Percentiles rank a stretch among this genome's conserved stretches.
phyloP scores from a whole-genome alignment of 306 rosid species.

The Pterocarpus santalinus region DNA sequence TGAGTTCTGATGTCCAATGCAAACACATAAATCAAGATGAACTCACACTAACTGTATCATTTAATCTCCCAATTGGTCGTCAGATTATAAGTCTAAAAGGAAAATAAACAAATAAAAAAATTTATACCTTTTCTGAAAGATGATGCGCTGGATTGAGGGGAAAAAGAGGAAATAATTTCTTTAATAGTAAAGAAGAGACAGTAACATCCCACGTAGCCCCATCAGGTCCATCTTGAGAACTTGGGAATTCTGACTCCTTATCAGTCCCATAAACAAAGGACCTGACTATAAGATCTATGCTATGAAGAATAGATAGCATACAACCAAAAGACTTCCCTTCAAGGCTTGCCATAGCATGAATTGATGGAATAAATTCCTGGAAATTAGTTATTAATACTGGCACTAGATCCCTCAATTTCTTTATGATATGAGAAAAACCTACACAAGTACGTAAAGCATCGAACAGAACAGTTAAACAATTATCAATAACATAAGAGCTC shows the following conservation, averaged over 20 bases:
- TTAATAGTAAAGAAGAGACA: constrained; percentile 63
- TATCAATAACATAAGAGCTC: constrained; percentile 19
- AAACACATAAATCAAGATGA: constrained; percentile 33
- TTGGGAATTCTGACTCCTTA: constrained; percentile 51
- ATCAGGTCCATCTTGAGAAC: constrained; percentile 54
- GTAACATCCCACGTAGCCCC: constrained; percentile 53
- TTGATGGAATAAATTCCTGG: constrained; percentile 67
- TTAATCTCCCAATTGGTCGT: constrained; percentile 1
- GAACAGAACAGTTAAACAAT: constrained; percentile 45
- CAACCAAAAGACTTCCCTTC: constrained; percentile 76
- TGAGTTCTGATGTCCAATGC: constrained; percentile 19
- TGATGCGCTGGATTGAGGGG: constrained; percentile 67
- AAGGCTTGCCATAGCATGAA: constrained; percentile 55
- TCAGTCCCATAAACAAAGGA: constrained; percentile 60
- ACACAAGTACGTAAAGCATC: constrained; percentile 50
- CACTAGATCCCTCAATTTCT: constrained; percentile 69
- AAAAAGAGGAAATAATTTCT: constrained; percentile 68
- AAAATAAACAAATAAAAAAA: constrained; percentile 20
- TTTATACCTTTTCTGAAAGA: constrained; percentile 68
- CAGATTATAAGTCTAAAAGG: constrained; percentile 34
- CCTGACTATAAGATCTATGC: constrained; percentile 71
- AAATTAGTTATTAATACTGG: constrained; percentile 74
- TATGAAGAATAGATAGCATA: constrained; percentile 65
- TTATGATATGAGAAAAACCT: constrained; percentile 65
- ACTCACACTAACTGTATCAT: constrained; percentile 20